Evolutionary conservation across 2,329 filamentous ascomycete genomes (phyloP), one percentile per base, ranked within the genome.

Genomic region (Reticulascus tulasneorum): DNA sequence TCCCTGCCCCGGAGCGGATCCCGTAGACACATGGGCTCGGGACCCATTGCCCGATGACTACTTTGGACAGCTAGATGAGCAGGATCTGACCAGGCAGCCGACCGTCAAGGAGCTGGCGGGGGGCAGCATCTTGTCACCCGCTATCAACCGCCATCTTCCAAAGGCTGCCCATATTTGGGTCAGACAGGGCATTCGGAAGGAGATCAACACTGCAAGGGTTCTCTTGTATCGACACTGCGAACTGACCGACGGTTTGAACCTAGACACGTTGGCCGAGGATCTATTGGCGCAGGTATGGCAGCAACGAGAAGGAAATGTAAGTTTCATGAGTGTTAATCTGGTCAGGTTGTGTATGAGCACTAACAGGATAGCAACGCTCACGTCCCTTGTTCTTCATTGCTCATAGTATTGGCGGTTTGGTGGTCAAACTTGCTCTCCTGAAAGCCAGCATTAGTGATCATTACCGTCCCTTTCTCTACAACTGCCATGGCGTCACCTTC

Each of bases 401-500:
- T 9, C 78, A 82, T 38, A 79, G 77, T 29, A 64, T 81, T 6
- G 78, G 78, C 2, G 78, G 78, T 0, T 50, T 82, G 18, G 73
- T 81, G 2, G 71, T 71, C 7, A 82, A 82, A 58, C 60, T 69
- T 47, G 74, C 73, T 2, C 48, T 82, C 26, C 62, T 71, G 7
- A 70, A 65, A 45, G 72, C 73, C 4, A 63, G 55, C 23, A 50
- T 59, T 13, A 54, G 55, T 18, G 40, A 56, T 0, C 50, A 53
- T 4, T 65, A 67, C 42, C 61, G 60, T 29, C 54, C 60, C 4
- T 64, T 81, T 10, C 56, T 75, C 29, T 67, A 67, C 27, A 71
- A 75, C 45, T 81, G 75, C 37, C 75, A 81, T 42, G 77, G 77
- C 0, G 69, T 78, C 29, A 74, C 73, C 0, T 82, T 82, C 45